Conservation (phyloP, 306 rosid species). For the Vigna radiata region DNA sequence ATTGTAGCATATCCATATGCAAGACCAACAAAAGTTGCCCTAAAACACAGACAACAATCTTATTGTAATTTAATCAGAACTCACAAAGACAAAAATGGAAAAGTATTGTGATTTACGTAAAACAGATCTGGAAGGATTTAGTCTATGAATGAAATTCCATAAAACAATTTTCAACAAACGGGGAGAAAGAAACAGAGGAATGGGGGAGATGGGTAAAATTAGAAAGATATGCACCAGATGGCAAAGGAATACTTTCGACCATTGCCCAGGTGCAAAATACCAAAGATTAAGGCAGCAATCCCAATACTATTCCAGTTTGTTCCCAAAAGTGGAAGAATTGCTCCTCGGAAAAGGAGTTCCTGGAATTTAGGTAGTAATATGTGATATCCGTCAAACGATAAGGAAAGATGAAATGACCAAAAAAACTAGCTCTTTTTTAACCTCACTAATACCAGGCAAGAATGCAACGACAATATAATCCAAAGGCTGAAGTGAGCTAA, state of each 20-base stretch:
- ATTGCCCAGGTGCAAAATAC: conserved; percentile 79
- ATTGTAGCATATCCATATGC: conserved; percentile 87
- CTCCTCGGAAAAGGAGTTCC: conserved; percentile 97
- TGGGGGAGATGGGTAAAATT: neutral
- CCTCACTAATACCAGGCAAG: conserved; percentile 91
- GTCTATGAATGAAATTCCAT: conserved; percentile 1
- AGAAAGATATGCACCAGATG: conserved; percentile 65
- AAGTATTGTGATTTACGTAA: conserved; percentile 11
- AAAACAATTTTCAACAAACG: conserved; percentile 3
- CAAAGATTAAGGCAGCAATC: conserved; percentile 74
- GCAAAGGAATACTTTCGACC: conserved; percentile 91
- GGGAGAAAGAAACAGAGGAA: neutral
- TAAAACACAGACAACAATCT: conserved; percentile 53
- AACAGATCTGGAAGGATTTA: neutral
- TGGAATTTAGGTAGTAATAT: conserved; percentile 42
- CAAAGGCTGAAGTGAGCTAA: conserved; percentile 77
- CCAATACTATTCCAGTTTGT: conserved; percentile 71
- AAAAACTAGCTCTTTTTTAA: conserved; percentile 35
- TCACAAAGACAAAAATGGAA: conserved; percentile 1
- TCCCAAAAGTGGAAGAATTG: conserved; percentile 84
- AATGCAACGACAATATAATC: conserved; percentile 78
- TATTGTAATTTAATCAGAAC: conserved; percentile 30
- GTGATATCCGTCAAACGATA: conserved; percentile 11
- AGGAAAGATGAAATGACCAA: conserved; percentile 25
- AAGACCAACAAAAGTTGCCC: conserved; percentile 96